phyloP scores from a whole-genome alignment of 257 asterid genomes.

The Thymus quinquecostatus region DNA sequence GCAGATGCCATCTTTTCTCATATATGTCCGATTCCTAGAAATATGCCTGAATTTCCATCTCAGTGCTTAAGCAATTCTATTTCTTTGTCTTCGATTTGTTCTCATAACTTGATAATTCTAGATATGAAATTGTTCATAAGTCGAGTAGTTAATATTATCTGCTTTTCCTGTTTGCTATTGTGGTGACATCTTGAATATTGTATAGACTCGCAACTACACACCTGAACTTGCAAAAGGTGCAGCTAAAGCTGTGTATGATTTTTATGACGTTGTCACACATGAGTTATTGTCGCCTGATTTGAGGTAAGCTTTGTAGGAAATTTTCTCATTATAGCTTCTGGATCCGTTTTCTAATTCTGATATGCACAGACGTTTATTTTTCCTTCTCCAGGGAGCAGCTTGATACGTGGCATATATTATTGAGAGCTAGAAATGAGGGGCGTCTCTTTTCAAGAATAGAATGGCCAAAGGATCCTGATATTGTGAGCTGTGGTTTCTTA shows the following conservation, averaged over 20 bases:
- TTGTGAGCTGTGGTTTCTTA: conserved; percentile 46
- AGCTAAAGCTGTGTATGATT: conserved; percentile 80
- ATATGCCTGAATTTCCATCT: conserved; percentile 23
- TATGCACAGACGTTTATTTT: conserved; percentile 16
- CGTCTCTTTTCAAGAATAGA: conserved; percentile 90
- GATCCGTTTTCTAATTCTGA: conserved; percentile 8
- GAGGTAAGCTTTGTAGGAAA: conserved; percentile 54
- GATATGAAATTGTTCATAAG: conserved; percentile 19
- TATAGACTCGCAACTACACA: conserved; percentile 73
- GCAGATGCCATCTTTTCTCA: neutral
- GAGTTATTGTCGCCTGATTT: conserved; percentile 81
- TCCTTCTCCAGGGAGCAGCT: conserved; percentile 79
- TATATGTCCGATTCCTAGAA: conserved; percentile 17
- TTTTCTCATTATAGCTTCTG: conserved; percentile 21
- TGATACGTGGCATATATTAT: conserved; percentile 91
- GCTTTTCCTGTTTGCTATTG: conserved; percentile 25
- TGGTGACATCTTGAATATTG: conserved; percentile 32
- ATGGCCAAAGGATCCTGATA: conserved; percentile 94
- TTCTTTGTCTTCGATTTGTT: conserved; percentile 9
- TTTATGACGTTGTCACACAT: conserved; percentile 93
- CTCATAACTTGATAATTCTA: conserved; percentile 25
- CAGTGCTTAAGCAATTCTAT: conserved; percentile 11
- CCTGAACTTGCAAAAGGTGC: conserved; percentile 96
- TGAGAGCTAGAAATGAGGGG: conserved; percentile 92
- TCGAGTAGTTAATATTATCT: conserved; percentile 21